Base-by-base conservation (phyloP, 169 alveolate genomes). In the Eimeria brunetti region DNA sequence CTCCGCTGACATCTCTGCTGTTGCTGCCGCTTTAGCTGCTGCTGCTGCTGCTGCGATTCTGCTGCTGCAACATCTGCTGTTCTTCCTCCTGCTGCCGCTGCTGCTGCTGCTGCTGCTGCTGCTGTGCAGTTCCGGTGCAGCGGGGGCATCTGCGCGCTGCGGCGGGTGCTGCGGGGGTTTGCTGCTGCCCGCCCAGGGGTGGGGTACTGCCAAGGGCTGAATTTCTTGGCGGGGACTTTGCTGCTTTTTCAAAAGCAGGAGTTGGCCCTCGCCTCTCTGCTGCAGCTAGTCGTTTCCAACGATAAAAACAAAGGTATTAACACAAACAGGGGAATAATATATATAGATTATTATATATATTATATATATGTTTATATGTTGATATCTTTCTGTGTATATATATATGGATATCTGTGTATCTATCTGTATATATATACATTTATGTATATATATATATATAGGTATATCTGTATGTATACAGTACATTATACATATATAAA, bases 241-340 rank as follows among this genome's bases (percentile, higher is more conserved):
- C 96, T 98, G 89, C 95, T 98, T 75, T 97, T 97, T 95, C 96
- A 98, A 97, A 95, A 96, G 30, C 98, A 97, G 75, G 98, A 97
- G 85, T 80, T 95, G 51, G 98, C 99, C 49, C 98, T 98, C 91
- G 97, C 98, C 98, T 96, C 98, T 4, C 97, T 98, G 44, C 97
- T 97, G 27, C 99, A 98, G 95, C 95, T 98, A 90, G 94, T 97
- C 41, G 98, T 97, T 71, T 95, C 98, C n/a, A 95, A 95, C 53
- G 92, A 95, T 64, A 88, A 94, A n/a, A 97, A 96, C 78, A 97
- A 97, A 86, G 98, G 98, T 69, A 78, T 18, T 8, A n/a, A 6
- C 8, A 18, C 30, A 60, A n/a, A 14, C 8, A 24, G 33, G 33
- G 84, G 56, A 53, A n/a, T n/a, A n/a, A n/a, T n/a, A n/a, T 30